These are phyloP conservation scores for Cynanchum wilfordii DNA, from an alignment of 257 asterid genomes.

Conservation along the genomic window DNA sequence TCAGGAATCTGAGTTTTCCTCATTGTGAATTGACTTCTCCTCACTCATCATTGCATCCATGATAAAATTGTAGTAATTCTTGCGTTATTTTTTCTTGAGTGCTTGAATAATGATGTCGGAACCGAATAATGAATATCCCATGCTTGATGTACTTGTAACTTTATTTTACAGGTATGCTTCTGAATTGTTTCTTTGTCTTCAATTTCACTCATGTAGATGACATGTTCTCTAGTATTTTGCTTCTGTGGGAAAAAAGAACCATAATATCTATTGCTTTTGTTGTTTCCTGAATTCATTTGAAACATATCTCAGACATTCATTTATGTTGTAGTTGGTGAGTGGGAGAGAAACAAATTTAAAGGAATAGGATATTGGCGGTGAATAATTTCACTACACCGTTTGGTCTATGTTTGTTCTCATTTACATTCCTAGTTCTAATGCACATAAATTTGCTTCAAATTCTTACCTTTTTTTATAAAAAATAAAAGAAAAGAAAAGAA, in stretches of 20 bases:
- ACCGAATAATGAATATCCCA: neutral
- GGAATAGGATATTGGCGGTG: no score
- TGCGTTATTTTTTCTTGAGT: constrained; percentile 22
- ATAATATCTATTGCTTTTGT: neutral
- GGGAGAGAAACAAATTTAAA: neutral
- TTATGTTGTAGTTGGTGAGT: neutral
- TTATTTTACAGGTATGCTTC: neutral
- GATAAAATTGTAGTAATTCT: constrained; percentile 30
- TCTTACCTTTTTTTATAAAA: no score
- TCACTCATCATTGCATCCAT: constrained; percentile 39
- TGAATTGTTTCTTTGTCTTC: neutral
- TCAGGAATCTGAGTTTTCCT: constrained; percentile 26
- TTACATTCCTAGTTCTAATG: no score
- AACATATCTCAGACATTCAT: neutral
- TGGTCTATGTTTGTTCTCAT: no score
- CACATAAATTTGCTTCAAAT: no score
- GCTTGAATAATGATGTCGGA: constrained; percentile 16
- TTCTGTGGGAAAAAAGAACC: neutral
- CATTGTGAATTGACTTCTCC: constrained; percentile 47
- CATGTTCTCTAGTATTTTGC: neutral
- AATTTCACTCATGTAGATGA: neutral
- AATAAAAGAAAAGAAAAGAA: no score
- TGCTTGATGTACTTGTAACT: neutral
- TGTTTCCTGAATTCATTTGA: neutral
- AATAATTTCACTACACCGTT: no score